Evolutionary conservation across 108 stramenopile species (phyloP).

Genomic region (Parmales sp.): DNA sequence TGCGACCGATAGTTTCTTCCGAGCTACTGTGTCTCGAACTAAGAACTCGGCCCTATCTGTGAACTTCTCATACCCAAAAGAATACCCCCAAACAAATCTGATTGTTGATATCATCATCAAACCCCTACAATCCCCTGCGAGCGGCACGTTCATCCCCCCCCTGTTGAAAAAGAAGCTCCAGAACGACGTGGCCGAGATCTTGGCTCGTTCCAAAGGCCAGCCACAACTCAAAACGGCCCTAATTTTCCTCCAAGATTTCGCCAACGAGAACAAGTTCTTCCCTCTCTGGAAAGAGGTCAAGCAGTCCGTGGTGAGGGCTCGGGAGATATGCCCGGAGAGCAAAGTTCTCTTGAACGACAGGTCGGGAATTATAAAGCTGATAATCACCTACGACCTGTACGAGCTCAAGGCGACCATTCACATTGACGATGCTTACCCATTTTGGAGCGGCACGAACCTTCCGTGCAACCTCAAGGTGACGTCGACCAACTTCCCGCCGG

Average conservation of each 20-base stretch:
- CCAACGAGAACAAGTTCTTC: conserved; percentile 34
- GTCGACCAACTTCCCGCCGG: conserved; percentile 37
- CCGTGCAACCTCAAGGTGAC: conserved; percentile 23
- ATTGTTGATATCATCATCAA: background rate
- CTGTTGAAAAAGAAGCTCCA: conserved; percentile 44
- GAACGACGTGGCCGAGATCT: conserved; percentile 19
- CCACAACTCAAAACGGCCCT: background rate
- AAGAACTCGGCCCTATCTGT: no score
- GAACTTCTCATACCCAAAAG: background rate
- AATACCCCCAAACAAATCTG: background rate
- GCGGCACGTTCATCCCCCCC: conserved; percentile 17
- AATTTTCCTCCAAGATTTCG: conserved; percentile 11
- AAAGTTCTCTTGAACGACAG: conserved; percentile 13
- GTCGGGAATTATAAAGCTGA: conserved; percentile 31
- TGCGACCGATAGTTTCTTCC: no score
- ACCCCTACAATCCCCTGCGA: background rate
- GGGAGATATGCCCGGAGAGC: conserved; percentile 3
- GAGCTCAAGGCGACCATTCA: conserved; percentile 23
- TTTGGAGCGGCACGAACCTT: conserved; percentile 12
- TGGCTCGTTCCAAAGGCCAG: conserved; percentile 1
- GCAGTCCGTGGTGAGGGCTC: conserved; percentile 25
- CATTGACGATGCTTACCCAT: conserved; percentile 39
- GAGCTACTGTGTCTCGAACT: no score
- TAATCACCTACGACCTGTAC: conserved; percentile 23
- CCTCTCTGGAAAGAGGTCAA: conserved; percentile 44